Evolutionary conservation across 257 asterid species (phyloP).

Genomic region (Ligustrum vulgare): DNA sequence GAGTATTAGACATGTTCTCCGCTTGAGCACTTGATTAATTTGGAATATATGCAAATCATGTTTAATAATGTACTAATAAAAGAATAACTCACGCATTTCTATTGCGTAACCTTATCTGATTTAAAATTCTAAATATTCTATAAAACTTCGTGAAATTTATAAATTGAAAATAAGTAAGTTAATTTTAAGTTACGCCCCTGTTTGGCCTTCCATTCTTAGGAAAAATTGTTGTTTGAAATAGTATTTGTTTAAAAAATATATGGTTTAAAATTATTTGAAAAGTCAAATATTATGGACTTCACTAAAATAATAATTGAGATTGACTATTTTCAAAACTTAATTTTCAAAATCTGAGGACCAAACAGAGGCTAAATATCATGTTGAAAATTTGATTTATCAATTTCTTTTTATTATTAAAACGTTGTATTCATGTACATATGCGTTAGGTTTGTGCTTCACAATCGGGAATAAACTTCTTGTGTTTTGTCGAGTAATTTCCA

Average conservation of each 20-base stretch:
- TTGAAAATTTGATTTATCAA: neutral
- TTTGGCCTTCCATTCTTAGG: too few relatives aligned
- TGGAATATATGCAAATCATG: neutral
- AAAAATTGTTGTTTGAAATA: too few relatives aligned
- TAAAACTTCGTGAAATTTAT: neutral
- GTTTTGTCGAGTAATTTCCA: neutral
- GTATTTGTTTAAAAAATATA: too few relatives aligned
- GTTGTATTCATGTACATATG: neutral
- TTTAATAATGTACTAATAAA: too few relatives aligned
- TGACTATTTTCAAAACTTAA: too few relatives aligned
- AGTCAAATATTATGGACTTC: too few relatives aligned
- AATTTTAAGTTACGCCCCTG: neutral
- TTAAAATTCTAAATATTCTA: neutral
- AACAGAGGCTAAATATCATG: neutral
- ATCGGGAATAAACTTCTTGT: neutral
- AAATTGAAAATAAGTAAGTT: neutral
- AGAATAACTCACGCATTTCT: too few relatives aligned
- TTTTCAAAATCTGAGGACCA: too few relatives aligned
- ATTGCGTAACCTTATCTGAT: too few relatives aligned
- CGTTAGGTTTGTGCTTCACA: neutral
- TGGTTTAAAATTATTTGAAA: too few relatives aligned
- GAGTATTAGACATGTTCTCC: too few relatives aligned
- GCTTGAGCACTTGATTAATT: neutral
- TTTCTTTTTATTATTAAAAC: neutral
- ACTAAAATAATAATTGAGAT: too few relatives aligned